Evolutionary conservation across 257 asterid species (phyloP).

Genomic region (Gardenia jasminoides): DNA sequence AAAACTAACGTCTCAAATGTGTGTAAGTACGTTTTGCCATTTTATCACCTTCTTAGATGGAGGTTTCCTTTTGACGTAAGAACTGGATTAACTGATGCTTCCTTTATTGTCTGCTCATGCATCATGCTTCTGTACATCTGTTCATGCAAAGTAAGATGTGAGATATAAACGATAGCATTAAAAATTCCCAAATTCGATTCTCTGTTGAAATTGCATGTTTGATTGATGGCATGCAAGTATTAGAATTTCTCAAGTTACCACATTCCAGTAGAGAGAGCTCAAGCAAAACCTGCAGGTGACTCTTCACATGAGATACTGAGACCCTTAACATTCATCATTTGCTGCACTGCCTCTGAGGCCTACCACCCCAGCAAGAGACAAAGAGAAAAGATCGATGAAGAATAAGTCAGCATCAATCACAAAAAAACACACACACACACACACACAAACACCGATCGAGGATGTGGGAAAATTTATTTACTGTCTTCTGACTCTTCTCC

Average conservation of each 20-base stretch:
- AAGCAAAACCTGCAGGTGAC: conserved; percentile 71
- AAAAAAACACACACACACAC: not conserved
- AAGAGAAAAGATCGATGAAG: not conserved
- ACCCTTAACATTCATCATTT: conserved; percentile 75
- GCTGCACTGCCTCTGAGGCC: conserved; percentile 84
- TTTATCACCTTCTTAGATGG: not conserved
- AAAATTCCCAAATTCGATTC: not conserved
- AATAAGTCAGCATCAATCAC: not conserved
- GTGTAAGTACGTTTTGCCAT: not conserved
- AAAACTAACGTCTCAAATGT: not conserved
- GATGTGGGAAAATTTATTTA: conserved; percentile 10
- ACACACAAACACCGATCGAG: too few species aligned
- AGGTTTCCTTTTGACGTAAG: not conserved
- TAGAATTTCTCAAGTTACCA: not conserved
- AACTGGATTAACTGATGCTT: conserved; percentile 4
- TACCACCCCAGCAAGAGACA: conserved; percentile 18
- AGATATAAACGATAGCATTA: not conserved
- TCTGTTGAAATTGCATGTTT: not conserved
- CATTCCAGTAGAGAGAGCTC: not conserved
- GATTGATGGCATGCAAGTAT: not conserved
- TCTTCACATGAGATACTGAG: conserved; percentile 71
- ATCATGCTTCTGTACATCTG: conserved; percentile 85
- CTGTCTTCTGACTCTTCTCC: conserved; percentile 83
- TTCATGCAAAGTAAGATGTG: conserved; percentile 14
- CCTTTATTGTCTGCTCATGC: conserved; percentile 59